Evolutionary conservation across 2,329 filamentous ascomycete genomes (phyloP).

Genomic region (Phyllosticta paracitricarpa): DNA sequence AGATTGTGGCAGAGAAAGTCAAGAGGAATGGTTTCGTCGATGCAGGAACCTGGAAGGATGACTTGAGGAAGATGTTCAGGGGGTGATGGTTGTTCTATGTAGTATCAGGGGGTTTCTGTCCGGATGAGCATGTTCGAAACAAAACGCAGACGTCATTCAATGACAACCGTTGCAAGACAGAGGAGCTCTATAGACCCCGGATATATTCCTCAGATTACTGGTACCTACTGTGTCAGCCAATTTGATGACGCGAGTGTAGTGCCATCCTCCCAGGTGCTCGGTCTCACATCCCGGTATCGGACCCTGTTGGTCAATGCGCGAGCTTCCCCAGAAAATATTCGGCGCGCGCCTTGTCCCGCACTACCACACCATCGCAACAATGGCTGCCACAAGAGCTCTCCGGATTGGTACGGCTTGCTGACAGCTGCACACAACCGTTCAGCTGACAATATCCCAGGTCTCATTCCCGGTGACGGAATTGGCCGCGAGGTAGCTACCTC

Average conservation of each 20-base stretch:
- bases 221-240: background rate
- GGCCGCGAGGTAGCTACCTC: conserved; percentile 60
- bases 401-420: conserved; percentile 10
- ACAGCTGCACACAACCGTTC: background rate
- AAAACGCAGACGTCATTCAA: background rate
- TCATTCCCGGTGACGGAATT: conserved; percentile 97
- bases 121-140: background rate
- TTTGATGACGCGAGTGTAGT: background rate
- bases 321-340: conserved; percentile 12
- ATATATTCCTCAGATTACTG: no score
- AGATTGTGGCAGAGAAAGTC: background rate
- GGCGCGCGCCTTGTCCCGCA: background rate
- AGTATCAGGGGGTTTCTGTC: background rate
- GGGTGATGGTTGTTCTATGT: background rate
- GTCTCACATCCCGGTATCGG: background rate
- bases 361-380: conserved; percentile 2
- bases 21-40: background rate
- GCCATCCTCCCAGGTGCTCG: background rate
- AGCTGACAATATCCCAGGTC: conserved; percentile 46
- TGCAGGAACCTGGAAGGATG: background rate
- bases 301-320: background rate
- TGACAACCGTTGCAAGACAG: no score
- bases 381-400: conserved; percentile 12
- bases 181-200: no score
- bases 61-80: background rate